Percentiles rank a stretch among this genome's conserved stretches.
phyloP scores from a whole-genome alignment of 2,329 filamentous ascomycete genomes.

The Calcarisporium arbuscula region DNA sequence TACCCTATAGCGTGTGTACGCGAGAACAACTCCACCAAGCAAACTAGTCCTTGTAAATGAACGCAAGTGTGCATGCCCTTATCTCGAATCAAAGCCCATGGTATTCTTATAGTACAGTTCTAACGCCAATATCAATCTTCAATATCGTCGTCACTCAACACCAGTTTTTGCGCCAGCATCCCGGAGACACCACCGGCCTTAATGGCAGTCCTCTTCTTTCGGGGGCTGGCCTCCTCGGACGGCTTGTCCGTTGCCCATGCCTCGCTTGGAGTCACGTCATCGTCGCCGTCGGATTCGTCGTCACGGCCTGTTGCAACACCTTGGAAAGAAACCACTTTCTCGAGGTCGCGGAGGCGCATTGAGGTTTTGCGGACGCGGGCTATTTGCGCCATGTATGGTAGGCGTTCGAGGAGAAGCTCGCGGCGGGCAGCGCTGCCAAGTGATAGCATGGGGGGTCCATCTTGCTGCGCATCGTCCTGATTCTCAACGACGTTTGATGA shows the following conservation, averaged over 20 bases:
- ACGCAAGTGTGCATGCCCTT: too few relatives aligned
- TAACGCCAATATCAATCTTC: constrained; percentile 50
- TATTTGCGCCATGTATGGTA: constrained; percentile 79
- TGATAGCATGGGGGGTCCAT: constrained; percentile 40
- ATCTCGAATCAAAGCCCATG: too few relatives aligned
- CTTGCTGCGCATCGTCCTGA: constrained; percentile 7
- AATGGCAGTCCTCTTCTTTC: constrained; percentile 36
- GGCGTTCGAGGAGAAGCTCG: constrained; percentile 74
- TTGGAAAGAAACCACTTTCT: constrained; percentile 62
- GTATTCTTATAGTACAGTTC: too few relatives aligned
- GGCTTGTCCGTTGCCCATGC: constrained; percentile 58
- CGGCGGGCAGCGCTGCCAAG: constrained; percentile 60
- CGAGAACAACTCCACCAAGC: too few relatives aligned
- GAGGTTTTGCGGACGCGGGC: constrained; percentile 33
- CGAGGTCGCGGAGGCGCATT: constrained; percentile 50
- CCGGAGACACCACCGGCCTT: constrained; percentile 30
- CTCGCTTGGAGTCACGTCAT: constrained; percentile 35
- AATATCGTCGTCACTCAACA: constrained; percentile 79
- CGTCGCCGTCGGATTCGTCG: constrained; percentile 39
- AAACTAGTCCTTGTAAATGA: too few relatives aligned
- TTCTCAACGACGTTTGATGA: constrained; percentile 8
- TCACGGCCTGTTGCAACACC: constrained; percentile 45
- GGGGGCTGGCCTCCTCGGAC: constrained; percentile 45
- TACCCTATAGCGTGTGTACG: too few relatives aligned
- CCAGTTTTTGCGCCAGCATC: constrained; percentile 56